Evolutionary conservation across 2,329 filamentous ascomycete species (phyloP).

Genomic region (Neospermospora avenae): DNA sequence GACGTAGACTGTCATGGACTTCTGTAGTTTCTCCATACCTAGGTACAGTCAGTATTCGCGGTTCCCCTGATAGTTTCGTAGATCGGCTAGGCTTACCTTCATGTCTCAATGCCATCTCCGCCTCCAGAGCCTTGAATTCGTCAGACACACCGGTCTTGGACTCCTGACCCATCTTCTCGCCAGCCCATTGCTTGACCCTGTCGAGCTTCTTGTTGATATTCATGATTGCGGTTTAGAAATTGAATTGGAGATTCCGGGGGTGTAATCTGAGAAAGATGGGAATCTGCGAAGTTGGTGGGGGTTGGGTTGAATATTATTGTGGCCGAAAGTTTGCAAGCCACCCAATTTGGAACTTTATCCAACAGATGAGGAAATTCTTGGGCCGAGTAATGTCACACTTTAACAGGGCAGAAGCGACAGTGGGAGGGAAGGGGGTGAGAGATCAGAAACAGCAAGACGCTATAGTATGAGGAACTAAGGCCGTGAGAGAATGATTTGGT

Average conservation of each 20-base stretch:
- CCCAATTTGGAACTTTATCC: slow-evolving; percentile 19
- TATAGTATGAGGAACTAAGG: slow-evolving; percentile 14
- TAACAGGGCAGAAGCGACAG: slow-evolving; percentile 15
- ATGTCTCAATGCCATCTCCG: slow-evolving; percentile 84
- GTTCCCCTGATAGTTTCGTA: not conserved
- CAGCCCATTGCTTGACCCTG: slow-evolving; percentile 96
- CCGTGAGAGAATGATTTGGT: slow-evolving; percentile 7
- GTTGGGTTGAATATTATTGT: slow-evolving; percentile 12
- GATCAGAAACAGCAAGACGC: slow-evolving; percentile 12
- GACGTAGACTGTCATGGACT: slow-evolving; percentile 79
- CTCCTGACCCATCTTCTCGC: slow-evolving; percentile 92
- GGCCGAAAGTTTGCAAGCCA: slow-evolving; percentile 9
- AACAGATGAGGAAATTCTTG: slow-evolving; percentile 10
- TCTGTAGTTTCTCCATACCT: slow-evolving; percentile 91
- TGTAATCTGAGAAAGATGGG: slow-evolving; percentile 2
- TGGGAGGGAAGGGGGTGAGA: not conserved
- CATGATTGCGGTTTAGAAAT: slow-evolving; percentile 29
- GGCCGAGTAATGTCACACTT: slow-evolving; percentile 12
- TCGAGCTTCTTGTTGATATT: slow-evolving; percentile 75
- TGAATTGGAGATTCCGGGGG: not conserved
- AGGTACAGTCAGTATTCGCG: slow-evolving; percentile 21
- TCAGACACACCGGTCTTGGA: slow-evolving; percentile 83
- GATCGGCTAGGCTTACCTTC: slow-evolving; percentile 61
- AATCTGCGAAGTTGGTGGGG: slow-evolving; percentile 6
- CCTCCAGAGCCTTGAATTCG: slow-evolving; percentile 85